Base-by-base conservation (phyloP, 2,329 filamentous ascomycete species). In the Colletotrichum camelliae region DNA sequence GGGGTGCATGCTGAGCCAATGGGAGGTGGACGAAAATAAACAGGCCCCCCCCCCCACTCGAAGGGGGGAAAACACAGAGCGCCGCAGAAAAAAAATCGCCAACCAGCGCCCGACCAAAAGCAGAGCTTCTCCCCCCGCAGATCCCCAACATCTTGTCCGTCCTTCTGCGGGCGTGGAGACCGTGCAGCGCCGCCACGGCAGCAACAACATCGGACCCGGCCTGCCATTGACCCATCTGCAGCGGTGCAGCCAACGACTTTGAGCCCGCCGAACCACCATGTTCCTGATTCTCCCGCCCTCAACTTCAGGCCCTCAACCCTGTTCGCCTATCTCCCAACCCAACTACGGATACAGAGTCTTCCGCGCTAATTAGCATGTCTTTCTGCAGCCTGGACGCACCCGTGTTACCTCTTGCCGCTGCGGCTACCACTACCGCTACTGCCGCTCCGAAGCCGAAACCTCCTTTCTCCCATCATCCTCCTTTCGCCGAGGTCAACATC, bases 81-180 rank as follows among this genome's bases (percentile, higher is more conserved):
- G 66, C 43, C 57, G 62, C 69, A 75, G 69, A 48, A 72, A 67
- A 74, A 75, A 62, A 71, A 64, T 74, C 67, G 58, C 71, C 43
- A 74, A 65, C 71, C 67, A 43, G 67, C 71, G 57, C 67, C 43
- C 39, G 52, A 48, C 70, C 60, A 67, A 77, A 77, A 72, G 78
- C 69, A 70, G 60, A 62, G 29, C 15, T 39, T 57, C 73, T 77
- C 79, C 79, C 81, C 81, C 81, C 84, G 84, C 84, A 85, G 80
- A 84, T 86, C 85, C 85, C 85, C 85, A 86, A 86, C 84, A 85
- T 81, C 79, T 85, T 85, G 83, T 85, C 85, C 85, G 84, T 80
- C 74, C 33, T 69, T 67, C 72, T 61, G 48, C 52, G 71, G 43
- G 43, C 43, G 43, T 21, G 43, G 71, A 66, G 39, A 52, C 74